Conservation (phyloP, 805 yeast species). For the Starmerella apis region DNA sequence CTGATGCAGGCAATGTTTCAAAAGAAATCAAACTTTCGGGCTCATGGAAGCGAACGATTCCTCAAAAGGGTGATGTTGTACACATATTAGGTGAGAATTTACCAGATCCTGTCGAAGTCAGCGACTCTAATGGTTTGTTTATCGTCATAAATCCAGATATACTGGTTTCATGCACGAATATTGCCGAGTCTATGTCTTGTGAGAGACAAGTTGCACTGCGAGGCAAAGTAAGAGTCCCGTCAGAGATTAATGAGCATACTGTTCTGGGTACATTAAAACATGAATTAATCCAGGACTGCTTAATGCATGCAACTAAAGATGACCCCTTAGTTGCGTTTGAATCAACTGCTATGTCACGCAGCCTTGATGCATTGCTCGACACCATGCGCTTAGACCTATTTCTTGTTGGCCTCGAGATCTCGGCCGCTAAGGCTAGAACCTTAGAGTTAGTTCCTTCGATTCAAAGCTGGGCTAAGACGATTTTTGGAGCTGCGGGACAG, state of each 20-base stretch:
- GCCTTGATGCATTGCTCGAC: conserved; percentile 28
- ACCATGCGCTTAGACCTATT: conserved; percentile 35
- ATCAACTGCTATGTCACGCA: conserved; percentile 16
- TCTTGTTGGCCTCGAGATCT: conserved; percentile 45
- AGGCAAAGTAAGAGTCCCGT: conserved; percentile 43
- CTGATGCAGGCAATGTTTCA: background rate
- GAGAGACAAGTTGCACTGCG: conserved; percentile 57
- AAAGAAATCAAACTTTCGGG: conserved; percentile 7
- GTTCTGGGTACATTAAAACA: conserved; percentile 80
- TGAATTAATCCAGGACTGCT: conserved; percentile 54
- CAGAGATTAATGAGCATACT: conserved; percentile 49
- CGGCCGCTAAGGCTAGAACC: conserved; percentile 44
- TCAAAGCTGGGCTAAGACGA: conserved; percentile 28
- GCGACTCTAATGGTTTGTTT: conserved; percentile 47
- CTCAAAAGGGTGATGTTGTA: conserved; percentile 28
- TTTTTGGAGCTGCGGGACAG: conserved; percentile 31
- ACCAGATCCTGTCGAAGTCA: conserved; percentile 34
- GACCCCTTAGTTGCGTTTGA: background rate
- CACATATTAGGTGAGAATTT: conserved; percentile 25
- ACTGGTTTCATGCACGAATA: conserved; percentile 67
- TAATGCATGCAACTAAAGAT: conserved; percentile 32
- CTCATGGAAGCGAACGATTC: conserved; percentile 26
- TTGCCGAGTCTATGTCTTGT: conserved; percentile 68
- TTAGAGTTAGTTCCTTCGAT: conserved; percentile 40
- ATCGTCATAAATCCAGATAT: conserved; percentile 76